phyloP scores from a whole-genome alignment of 345 rosid genomes.

The Aurinia saxatilis region DNA sequence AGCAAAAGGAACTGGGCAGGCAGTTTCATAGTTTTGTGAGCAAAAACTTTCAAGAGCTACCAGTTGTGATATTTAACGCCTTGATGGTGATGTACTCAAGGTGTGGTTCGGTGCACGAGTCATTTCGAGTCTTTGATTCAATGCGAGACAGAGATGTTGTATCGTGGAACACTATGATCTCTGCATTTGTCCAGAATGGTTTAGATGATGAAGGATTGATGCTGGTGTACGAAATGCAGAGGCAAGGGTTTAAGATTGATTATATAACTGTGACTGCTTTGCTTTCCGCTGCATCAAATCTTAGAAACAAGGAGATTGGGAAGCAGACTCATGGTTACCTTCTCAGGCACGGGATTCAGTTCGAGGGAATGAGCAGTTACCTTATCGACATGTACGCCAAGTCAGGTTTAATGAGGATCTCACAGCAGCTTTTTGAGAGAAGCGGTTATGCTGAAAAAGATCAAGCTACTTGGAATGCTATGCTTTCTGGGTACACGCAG shows the following conservation, averaged over 20 bases:
- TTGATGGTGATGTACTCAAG: conserved; percentile 77
- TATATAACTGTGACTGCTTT: conserved; percentile 64
- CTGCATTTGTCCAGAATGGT: conserved; percentile 78
- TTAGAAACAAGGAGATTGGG: conserved; percentile 54
- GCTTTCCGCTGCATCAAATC: conserved; percentile 88
- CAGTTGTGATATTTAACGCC: conserved; percentile 48
- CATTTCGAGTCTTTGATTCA: conserved; percentile 55
- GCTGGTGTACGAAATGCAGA: conserved; percentile 84
- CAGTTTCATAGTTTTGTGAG: conserved; percentile 63
- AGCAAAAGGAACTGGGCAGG: conserved; percentile 43
- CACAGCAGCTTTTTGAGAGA: conserved; percentile 41
- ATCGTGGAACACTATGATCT: conserved; percentile 84
- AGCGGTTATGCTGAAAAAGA: conserved; percentile 34
- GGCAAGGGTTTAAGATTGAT: conserved; percentile 56
- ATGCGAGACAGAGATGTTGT: conserved; percentile 72
- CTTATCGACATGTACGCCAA: conserved; percentile 85
- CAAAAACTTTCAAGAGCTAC: conserved; percentile 45
- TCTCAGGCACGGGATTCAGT: conserved; percentile 52
- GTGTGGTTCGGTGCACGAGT: conserved; percentile 52
- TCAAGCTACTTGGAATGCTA: conserved; percentile 87
- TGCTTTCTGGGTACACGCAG: conserved; percentile 79
- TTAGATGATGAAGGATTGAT: conserved; percentile 78
- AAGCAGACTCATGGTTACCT: conserved; percentile 79
- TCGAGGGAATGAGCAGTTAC: conserved; percentile 77
- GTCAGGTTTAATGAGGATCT: conserved; percentile 54